Evolutionary conservation across 768 basidiomycete species (phyloP).

Genomic region (Mycena olivaceomarginata): DNA sequence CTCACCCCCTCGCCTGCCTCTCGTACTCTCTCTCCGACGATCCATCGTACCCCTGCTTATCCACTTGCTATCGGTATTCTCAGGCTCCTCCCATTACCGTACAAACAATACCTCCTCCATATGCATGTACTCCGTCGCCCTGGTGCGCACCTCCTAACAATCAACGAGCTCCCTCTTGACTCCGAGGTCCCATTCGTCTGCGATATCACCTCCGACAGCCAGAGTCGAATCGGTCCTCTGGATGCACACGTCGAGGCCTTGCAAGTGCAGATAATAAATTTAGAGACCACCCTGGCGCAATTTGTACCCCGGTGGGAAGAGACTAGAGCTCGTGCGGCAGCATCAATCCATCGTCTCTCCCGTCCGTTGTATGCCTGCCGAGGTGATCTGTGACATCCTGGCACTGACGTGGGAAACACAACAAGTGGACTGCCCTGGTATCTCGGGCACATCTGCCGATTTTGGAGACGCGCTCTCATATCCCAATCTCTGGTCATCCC

Average conservation of each 20-base stretch:
- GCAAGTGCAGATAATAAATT: background rate
- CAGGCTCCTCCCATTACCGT: too few species aligned
- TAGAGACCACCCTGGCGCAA: background rate
- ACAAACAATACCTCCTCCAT: too few species aligned
- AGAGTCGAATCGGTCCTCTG: background rate
- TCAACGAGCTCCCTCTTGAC: background rate
- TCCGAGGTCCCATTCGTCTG: background rate
- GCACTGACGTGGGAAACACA: background rate
- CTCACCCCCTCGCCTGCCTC: too few species aligned
- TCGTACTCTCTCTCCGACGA: too few species aligned
- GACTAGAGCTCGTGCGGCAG: background rate
- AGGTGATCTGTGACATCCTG: background rate
- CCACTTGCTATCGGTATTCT: too few species aligned
- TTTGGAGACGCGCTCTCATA: background rate
- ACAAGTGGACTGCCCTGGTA: background rate
- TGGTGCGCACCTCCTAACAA: background rate
- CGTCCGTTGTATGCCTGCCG: background rate
- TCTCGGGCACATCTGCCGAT: slow-evolving; percentile 7
- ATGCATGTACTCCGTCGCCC: too few species aligned
- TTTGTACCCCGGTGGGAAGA: background rate
- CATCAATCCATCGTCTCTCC: slow-evolving; percentile 4
- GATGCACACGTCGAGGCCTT: background rate
- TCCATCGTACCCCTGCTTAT: too few species aligned
- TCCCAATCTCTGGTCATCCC: slow-evolving; percentile 1
- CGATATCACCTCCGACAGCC: background rate